These are phyloP conservation scores for Quercus glauca DNA, from an alignment of 306 rosid genomes.

Conservation along the genomic window DNA sequence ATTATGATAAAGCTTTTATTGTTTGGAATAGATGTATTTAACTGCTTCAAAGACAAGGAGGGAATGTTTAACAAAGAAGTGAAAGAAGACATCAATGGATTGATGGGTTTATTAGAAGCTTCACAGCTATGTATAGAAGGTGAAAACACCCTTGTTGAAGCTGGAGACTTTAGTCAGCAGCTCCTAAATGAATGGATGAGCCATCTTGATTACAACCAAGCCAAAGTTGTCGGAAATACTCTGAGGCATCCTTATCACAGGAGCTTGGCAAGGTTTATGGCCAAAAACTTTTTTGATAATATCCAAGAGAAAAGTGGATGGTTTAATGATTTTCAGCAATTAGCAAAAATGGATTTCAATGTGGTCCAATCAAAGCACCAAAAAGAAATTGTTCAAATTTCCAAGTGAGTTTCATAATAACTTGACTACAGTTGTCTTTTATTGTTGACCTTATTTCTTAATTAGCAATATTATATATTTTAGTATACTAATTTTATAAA, in stretches of 20 bases:
- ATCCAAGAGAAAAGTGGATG: slow-evolving; percentile 7
- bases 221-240: slow-evolving; percentile 9
- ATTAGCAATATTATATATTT: no score
- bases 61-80: slow-evolving; percentile 10
- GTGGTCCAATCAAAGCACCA: slow-evolving; percentile 20
- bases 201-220: neutral
- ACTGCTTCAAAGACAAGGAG: slow-evolving; percentile 10
- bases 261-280: slow-evolving; percentile 30
- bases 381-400: slow-evolving; percentile 34
- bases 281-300: neutral
- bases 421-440: no score
- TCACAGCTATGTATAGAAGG: slow-evolving; percentile 49
- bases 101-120: slow-evolving; percentile 47
- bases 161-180: slow-evolving; percentile 24
- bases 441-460: neutral
- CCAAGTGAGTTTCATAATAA: slow-evolving; percentile 27
- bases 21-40: slow-evolving; percentile 22
- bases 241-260: slow-evolving; percentile 37
- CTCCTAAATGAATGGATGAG: slow-evolving; percentile 2
- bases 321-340: slow-evolving; percentile 24
- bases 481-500: no score
- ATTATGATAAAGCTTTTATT: neutral
- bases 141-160: slow-evolving; percentile 43
- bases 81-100: slow-evolving; percentile 26
- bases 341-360: slow-evolving; percentile 31